Percentiles rank a stretch among this genome's conserved stretches.
These are phyloP conservation scores for Penicillium flavigenum DNA, from an alignment of 495 filamentous ascomycete species.

Conservation along the genomic window DNA sequence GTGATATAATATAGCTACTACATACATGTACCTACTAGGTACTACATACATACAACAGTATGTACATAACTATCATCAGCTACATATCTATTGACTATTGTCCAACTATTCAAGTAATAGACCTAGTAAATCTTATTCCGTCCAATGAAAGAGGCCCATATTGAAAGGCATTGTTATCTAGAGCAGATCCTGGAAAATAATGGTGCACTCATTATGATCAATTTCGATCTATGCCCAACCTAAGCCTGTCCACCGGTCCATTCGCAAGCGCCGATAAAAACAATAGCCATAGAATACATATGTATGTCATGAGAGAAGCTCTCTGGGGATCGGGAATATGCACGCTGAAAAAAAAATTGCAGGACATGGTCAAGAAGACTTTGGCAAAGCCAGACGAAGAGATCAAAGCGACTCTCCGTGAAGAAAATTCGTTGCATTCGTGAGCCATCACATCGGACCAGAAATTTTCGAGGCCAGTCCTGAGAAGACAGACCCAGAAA, in stretches of 20 bases:
- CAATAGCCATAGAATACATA: constrained; percentile 39
- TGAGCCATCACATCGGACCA: constrained; percentile 45
- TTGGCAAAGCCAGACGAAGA: constrained; percentile 23
- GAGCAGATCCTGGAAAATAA: not conserved
- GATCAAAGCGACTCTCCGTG: constrained; percentile 21
- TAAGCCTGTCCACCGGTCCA: constrained; percentile 14
- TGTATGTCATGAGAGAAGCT: constrained; percentile 22
- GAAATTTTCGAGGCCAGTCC: constrained; percentile 11
- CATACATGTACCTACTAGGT: no score
- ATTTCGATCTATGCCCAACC: constrained; percentile 13
- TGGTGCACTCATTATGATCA: constrained; percentile 12
- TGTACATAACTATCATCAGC: no score
- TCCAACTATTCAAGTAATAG: not conserved
- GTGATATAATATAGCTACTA: no score
- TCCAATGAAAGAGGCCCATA: not conserved
- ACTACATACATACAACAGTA: no score
- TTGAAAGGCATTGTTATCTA: not conserved
- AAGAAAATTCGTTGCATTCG: constrained; percentile 50
- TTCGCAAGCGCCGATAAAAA: constrained; percentile 14
- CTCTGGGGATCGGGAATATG: constrained; percentile 37
- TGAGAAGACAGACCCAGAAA: constrained; percentile 14
- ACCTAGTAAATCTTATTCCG: not conserved
- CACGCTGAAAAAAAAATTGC: constrained; percentile 45
- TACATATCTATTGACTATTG: not conserved
- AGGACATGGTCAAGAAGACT: constrained; percentile 36